A percentile compares a stretch with the other conserved stretches of the same genome.
phyloP scores from a whole-genome alignment of 345 rosid species.

The Brassica napus region DNA sequence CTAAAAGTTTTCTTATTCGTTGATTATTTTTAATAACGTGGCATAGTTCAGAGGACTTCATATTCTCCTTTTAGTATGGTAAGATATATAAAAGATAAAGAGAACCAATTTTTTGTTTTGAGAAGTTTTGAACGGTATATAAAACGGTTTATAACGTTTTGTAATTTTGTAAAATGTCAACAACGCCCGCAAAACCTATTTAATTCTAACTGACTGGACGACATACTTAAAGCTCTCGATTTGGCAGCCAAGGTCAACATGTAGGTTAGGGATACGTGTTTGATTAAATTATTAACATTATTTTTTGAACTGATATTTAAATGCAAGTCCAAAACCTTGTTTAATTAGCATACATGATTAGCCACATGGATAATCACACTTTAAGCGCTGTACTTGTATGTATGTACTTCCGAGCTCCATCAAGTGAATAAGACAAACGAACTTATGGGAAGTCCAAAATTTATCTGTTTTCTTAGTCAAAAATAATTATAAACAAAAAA shows the following conservation, averaged over 20 bases:
- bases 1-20: too few species aligned
- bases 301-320: conserved; percentile 20
- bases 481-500: too few species aligned
- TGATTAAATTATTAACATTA: conserved; percentile 8
- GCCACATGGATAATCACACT: conserved; percentile 44
- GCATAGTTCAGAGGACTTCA: too few species aligned
- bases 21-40: too few species aligned
- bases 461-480: too few species aligned
- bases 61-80: too few species aligned
- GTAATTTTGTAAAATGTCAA: too few species aligned
- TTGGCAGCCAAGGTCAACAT: conserved; percentile 35
- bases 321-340: not conserved
- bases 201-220: conserved; percentile 10
- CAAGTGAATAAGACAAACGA: conserved; percentile 41
- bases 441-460: conserved; percentile 22
- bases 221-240: conserved; percentile 41
- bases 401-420: conserved; percentile 40
- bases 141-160: too few species aligned
- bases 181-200: too few species aligned
- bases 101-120: too few species aligned
- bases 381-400: conserved; percentile 44
- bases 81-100: too few species aligned
- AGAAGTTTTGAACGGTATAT: too few species aligned
- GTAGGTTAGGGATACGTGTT: conserved; percentile 40
- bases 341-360: conserved; percentile 25